These are phyloP conservation scores for Chaetomiaceae sp. DNA, from an alignment of 2,329 filamentous ascomycete genomes.

Conservation along the genomic window DNA sequence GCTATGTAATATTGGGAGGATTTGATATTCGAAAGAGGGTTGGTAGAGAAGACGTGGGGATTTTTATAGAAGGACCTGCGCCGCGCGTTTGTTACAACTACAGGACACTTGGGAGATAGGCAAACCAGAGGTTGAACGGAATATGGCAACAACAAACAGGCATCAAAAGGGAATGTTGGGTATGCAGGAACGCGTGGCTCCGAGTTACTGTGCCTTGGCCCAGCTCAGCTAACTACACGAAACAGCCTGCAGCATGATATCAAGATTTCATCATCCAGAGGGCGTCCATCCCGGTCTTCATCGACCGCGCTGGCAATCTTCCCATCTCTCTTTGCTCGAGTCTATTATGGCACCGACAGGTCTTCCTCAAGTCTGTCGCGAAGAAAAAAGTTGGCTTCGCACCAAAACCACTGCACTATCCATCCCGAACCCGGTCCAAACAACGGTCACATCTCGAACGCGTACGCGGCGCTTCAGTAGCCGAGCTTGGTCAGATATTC, in stretches of 20 bases:
- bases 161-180: neutral
- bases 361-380: neutral
- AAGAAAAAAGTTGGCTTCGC: neutral
- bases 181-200: constrained; percentile 13
- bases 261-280: constrained; percentile 6
- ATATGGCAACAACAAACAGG: neutral
- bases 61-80: constrained; percentile 2
- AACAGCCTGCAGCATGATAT: constrained; percentile 8
- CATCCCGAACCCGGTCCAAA: neutral
- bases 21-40: neutral
- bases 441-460: neutral
- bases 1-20: constrained; percentile 18
- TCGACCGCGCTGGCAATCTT: neutral
- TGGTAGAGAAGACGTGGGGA: neutral
- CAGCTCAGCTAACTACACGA: constrained; percentile 2
- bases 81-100: neutral
- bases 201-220: neutral
- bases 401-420: constrained; percentile 2
- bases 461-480: constrained; percentile 57
- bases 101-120: too few relatives aligned
- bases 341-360: constrained; percentile 4
- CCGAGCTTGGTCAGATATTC: constrained; percentile 78
- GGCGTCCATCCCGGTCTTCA: neutral
- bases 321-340: neutral
- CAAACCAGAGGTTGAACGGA: neutral